Conservation (phyloP, 192 early-diverging fungal species). For the Linnemannia hyalina region DNA sequence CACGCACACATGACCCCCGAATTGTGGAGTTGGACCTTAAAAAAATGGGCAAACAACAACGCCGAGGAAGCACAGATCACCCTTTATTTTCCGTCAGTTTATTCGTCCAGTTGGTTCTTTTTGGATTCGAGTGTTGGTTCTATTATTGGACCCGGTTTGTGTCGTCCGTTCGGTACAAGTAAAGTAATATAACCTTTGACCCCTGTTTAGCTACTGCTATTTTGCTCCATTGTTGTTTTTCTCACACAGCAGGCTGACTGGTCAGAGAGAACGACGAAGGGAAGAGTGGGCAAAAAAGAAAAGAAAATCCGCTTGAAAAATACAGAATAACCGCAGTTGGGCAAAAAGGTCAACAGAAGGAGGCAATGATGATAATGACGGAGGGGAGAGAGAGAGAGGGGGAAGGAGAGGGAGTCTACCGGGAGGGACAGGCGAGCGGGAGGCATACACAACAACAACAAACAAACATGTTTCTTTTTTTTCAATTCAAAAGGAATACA, state of each 20-base stretch:
- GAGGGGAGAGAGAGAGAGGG: too few species aligned
- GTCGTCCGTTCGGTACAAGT: background rate
- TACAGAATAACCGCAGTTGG: background rate
- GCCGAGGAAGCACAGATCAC: background rate
- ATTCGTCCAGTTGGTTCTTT: background rate
- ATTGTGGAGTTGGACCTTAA: background rate
- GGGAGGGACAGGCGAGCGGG: background rate
- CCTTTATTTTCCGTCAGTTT: background rate
- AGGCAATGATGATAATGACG: background rate
- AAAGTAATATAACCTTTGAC: background rate
- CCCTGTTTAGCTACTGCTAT: background rate
- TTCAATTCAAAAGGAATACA: too few species aligned
- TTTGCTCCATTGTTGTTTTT: background rate
- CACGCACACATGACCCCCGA: background rate
- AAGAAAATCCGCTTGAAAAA: background rate
- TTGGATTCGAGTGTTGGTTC: background rate
- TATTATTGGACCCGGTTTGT: background rate
- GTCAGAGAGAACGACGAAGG: background rate
- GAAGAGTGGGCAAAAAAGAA: background rate
- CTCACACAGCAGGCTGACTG: background rate
- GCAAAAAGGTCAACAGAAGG: background rate
- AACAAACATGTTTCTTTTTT: too few species aligned
- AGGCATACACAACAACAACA: background rate
- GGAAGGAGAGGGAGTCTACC: background rate
- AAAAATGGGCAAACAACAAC: background rate